These are phyloP conservation scores for Cutaneotrichosporon cyanovorans DNA, from an alignment of 1,284 basidiomycete species.

Conservation along the genomic window DNA sequence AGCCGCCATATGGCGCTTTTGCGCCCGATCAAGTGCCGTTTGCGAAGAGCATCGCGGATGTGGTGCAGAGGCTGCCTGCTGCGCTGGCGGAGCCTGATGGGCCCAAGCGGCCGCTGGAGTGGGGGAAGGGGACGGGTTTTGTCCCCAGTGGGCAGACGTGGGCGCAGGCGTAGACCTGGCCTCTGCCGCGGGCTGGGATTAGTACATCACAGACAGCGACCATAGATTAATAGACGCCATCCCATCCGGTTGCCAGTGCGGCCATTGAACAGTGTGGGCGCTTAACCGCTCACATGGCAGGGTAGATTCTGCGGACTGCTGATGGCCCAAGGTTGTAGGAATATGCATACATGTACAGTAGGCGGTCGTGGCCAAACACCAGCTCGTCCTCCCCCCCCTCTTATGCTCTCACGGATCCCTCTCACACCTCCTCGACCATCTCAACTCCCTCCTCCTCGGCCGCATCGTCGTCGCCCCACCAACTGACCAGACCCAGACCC, in stretches of 20 bases:
- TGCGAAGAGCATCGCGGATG: slow-evolving; percentile 22
- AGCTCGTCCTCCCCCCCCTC: too few relatives aligned
- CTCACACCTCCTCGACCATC: slow-evolving; percentile 1
- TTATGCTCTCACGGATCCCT: too few relatives aligned
- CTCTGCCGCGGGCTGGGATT: too few relatives aligned
- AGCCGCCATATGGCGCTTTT: slow-evolving; percentile 52
- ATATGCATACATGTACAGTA: slow-evolving; percentile 5
- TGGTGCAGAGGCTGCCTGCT: slow-evolving; percentile 30
- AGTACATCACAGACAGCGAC: too few relatives aligned
- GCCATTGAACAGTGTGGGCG: too few relatives aligned
- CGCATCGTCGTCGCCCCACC: slow-evolving; percentile 48
- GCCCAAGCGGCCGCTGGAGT: slow-evolving; percentile 7
- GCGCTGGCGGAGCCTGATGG: slow-evolving; percentile 13
- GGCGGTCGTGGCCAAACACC: neutral
- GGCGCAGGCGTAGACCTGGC: too few relatives aligned
- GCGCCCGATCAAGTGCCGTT: slow-evolving; percentile 48
- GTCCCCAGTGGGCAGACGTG: slow-evolving; percentile 8
- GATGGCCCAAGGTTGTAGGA: neutral
- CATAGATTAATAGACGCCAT: too few relatives aligned
- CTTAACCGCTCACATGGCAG: too few relatives aligned
- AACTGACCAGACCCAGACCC: slow-evolving; percentile 62
- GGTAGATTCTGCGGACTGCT: slow-evolving; percentile 1
- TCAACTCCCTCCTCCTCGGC: slow-evolving; percentile 5
- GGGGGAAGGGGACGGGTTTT: slow-evolving; percentile 5
- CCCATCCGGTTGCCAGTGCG: too few relatives aligned